Percentiles rank a stretch among this genome's conserved stretches.
These are phyloP conservation scores for Groenewaldozyma tartarivorans DNA, from an alignment of 805 yeast genomes.

Conservation along the genomic window DNA sequence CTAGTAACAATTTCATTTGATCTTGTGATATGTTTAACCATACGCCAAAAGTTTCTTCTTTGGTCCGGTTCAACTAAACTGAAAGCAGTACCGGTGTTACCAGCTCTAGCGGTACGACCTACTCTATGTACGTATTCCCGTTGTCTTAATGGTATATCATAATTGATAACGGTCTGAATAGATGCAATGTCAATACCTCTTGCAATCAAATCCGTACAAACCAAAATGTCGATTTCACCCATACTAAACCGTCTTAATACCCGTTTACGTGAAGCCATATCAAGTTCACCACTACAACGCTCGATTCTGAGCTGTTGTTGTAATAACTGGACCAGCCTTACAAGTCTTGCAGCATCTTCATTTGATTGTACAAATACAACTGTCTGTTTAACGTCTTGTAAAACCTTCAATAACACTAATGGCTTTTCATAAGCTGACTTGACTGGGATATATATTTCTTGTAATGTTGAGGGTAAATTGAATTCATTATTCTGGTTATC, in stretches of 20 bases:
- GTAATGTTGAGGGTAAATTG: constrained; percentile 28
- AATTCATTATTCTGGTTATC: constrained; percentile 23
- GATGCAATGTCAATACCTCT: constrained; percentile 81
- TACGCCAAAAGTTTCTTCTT: constrained; percentile 35
- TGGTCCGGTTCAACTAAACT: constrained; percentile 75
- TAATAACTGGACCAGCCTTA: constrained; percentile 47
- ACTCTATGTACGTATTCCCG: constrained; percentile 93
- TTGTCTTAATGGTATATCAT: constrained; percentile 80
- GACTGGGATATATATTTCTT: constrained; percentile 27
- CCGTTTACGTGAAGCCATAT: constrained; percentile 39
- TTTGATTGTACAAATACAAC: constrained; percentile 67
- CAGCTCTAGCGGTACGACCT: constrained; percentile 97
- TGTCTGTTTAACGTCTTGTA: constrained; percentile 33
- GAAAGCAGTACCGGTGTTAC: constrained; percentile 63
- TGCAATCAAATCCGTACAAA: constrained; percentile 86
- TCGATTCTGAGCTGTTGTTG: constrained; percentile 19
- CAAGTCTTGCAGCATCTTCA: constrained; percentile 76
- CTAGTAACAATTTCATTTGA: constrained; percentile 12
- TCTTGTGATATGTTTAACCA: constrained; percentile 23
- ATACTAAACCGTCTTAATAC: constrained; percentile 50
- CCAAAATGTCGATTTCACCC: constrained; percentile 42
- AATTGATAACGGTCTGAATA: constrained; percentile 71
- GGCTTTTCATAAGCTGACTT: constrained; percentile 49
- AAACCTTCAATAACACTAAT: constrained; percentile 50
- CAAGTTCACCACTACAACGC: constrained; percentile 31